phyloP scores from a whole-genome alignment of 352 stramenopile species.

The Phytophthora litchii region DNA sequence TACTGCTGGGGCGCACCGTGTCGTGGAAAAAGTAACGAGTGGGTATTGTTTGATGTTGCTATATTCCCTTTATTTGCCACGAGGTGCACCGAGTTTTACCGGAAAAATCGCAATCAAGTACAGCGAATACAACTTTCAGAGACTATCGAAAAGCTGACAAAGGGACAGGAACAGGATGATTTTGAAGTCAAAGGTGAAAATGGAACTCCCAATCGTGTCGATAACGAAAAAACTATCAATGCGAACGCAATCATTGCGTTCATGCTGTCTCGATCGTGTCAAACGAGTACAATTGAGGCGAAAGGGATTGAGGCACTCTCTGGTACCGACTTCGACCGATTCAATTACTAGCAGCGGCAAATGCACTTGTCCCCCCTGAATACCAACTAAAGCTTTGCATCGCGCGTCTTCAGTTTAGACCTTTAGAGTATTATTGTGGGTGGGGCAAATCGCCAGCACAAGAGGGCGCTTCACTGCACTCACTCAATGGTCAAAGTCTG shows the following conservation, averaged over 20 bases:
- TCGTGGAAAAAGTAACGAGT: constrained; percentile 16
- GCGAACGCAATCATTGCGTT: constrained; percentile 1
- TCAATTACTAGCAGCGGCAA: constrained; percentile 6
- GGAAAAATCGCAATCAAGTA: constrained; percentile 4
- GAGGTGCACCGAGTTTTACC: not conserved
- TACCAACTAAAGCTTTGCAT: constrained; percentile 9
- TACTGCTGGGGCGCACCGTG: not conserved
- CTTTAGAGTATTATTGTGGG: not conserved
- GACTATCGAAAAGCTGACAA: constrained; percentile 3
- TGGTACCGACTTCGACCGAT: constrained; percentile 9
- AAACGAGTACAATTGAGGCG: not conserved
- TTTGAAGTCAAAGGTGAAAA: constrained; percentile 12
- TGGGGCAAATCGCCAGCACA: not conserved
- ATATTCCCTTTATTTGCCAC: constrained; percentile 10
- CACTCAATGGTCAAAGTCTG: constrained; percentile 2
- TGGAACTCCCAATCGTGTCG: not conserved
- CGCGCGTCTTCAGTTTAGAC: not conserved
- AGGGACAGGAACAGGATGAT: not conserved
- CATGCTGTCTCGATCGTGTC: constrained; percentile 10
- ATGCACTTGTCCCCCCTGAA: constrained; percentile 6
- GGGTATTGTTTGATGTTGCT: constrained; percentile 15
- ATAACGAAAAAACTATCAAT: not conserved
- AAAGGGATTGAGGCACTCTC: constrained; percentile 2
- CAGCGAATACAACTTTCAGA: constrained; percentile 9
- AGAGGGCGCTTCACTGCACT: constrained; percentile 5